phyloP scores from a whole-genome alignment of 352 stramenopile species.

The Globisporangium middletonii region DNA sequence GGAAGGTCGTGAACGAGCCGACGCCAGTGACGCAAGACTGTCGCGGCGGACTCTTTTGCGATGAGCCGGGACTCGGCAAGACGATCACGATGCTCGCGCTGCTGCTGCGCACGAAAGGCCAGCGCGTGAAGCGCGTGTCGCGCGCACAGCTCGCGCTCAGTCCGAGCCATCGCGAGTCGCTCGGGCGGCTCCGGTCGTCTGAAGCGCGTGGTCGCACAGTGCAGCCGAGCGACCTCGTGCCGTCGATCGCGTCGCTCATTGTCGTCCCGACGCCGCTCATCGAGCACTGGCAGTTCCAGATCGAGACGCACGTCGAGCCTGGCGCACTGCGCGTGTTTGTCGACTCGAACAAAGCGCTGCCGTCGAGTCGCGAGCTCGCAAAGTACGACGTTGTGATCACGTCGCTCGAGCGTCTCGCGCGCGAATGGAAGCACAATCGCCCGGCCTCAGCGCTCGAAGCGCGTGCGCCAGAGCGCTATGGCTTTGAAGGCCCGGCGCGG shows the following conservation, averaged over 20 bases:
- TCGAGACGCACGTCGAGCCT: slow-evolving; percentile 41
- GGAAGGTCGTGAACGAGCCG: slow-evolving; percentile 20
- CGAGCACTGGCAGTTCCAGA: slow-evolving; percentile 76
- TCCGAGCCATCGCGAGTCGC: slow-evolving; percentile 7
- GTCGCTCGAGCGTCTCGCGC: slow-evolving; percentile 50
- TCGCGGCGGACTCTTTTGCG: slow-evolving; percentile 73
- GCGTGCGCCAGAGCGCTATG: slow-evolving; percentile 59
- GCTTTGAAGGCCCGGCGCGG: slow-evolving; percentile 42
- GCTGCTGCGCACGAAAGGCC: slow-evolving; percentile 70
- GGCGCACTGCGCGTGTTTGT: slow-evolving; percentile 38
- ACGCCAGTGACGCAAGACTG: slow-evolving; percentile 26
- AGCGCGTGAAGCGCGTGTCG: slow-evolving; percentile 24
- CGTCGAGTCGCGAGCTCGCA: slow-evolving; percentile 35
- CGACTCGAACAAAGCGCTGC: slow-evolving; percentile 30
- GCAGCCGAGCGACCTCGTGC: slow-evolving; percentile 32
- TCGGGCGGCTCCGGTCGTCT: slow-evolving; percentile 32
- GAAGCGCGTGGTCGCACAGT: slow-evolving; percentile 36
- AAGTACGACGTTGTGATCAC: slow-evolving; percentile 70
- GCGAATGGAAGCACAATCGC: slow-evolving; percentile 61
- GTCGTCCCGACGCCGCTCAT: slow-evolving; percentile 69
- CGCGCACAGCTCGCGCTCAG: slow-evolving; percentile 13
- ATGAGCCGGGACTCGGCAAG: slow-evolving; percentile 81
- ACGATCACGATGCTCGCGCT: slow-evolving; percentile 84
- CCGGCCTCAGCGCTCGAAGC: slow-evolving; percentile 56
- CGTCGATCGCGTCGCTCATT: slow-evolving; percentile 52